phyloP scores from a whole-genome alignment of 202 grass and related monocot species.

The Schoenoplectus tabernaemontani region DNA sequence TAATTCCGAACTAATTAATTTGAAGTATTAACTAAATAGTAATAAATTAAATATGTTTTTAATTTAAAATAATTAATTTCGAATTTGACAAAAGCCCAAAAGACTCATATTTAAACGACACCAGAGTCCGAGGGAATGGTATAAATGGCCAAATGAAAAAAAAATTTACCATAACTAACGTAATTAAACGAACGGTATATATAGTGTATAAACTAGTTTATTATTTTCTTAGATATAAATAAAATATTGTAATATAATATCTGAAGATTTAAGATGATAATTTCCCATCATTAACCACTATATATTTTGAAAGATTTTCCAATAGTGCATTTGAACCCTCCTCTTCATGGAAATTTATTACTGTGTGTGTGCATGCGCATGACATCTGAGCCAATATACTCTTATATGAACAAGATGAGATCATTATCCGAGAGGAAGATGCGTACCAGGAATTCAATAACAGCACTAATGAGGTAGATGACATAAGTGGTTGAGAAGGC shows the following conservation, averaged over 20 bases:
- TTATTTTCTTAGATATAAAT: too few relatives aligned
- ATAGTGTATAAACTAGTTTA: too few relatives aligned
- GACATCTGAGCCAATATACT: background rate
- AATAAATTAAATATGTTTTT: background rate
- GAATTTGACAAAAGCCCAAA: too few relatives aligned
- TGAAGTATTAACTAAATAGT: background rate
- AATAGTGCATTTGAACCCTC: background rate
- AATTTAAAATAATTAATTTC: too few relatives aligned
- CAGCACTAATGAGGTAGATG: constrained; percentile 68
- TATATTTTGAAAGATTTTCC: background rate
- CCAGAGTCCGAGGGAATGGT: too few relatives aligned
- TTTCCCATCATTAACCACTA: background rate
- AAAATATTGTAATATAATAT: too few relatives aligned
- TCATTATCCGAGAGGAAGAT: background rate
- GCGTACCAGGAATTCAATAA: constrained; percentile 65
- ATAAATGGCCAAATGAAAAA: too few relatives aligned
- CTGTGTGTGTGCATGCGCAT: background rate
- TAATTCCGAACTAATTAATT: background rate
- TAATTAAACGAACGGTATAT: too few relatives aligned
- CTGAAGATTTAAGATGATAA: background rate
- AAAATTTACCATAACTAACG: too few relatives aligned
- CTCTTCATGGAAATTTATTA: background rate
- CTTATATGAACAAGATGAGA: background rate
- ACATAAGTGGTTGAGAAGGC: constrained; percentile 78
- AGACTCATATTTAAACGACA: too few relatives aligned